Conservation (phyloP, 176 grass and related monocot genomes). For the Zoysia japonica region DNA sequence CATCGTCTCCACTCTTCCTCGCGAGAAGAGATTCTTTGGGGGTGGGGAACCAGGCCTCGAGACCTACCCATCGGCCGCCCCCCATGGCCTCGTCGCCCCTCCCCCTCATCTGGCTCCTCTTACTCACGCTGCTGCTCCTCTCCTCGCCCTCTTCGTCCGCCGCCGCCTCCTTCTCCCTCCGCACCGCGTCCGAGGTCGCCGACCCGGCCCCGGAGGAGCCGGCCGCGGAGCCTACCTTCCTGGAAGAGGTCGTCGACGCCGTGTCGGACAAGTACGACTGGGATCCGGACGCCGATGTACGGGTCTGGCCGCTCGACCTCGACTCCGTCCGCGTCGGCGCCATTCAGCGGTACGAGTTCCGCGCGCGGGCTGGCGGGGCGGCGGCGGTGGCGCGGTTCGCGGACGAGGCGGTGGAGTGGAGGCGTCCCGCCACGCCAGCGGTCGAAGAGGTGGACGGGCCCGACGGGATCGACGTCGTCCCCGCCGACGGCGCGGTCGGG, state of each 20-base stretch:
- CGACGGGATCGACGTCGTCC: conserved; percentile 63
- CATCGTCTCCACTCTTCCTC: conserved; percentile 3
- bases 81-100: conserved; percentile 20
- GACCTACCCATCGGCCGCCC: conserved; percentile 26
- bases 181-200: conserved; percentile 29
- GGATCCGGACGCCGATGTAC: conserved; percentile 57
- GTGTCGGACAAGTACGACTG: conserved; percentile 70
- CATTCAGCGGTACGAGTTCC: conserved; percentile 69
- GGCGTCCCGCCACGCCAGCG: conserved; percentile 20
- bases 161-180: conserved; percentile 36
- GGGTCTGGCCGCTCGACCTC: conserved; percentile 62
- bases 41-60: conserved; percentile 18
- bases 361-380: conserved; percentile 44
- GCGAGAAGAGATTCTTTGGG: conserved; percentile 40
- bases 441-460: conserved; percentile 61
- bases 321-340: conserved; percentile 42
- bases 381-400: conserved; percentile 33
- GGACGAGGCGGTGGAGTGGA: conserved; percentile 66
- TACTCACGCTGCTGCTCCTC: conserved; percentile 38
- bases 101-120: conserved; percentile 5
- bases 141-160: conserved; percentile 39
- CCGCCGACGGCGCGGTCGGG: conserved; percentile 36
- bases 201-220: conserved; percentile 12
- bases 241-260: conserved; percentile 63
- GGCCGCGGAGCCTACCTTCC: conserved; percentile 38